Conservation (phyloP, 805 yeast genomes). For the Schwanniomyces occidentalis region DNA sequence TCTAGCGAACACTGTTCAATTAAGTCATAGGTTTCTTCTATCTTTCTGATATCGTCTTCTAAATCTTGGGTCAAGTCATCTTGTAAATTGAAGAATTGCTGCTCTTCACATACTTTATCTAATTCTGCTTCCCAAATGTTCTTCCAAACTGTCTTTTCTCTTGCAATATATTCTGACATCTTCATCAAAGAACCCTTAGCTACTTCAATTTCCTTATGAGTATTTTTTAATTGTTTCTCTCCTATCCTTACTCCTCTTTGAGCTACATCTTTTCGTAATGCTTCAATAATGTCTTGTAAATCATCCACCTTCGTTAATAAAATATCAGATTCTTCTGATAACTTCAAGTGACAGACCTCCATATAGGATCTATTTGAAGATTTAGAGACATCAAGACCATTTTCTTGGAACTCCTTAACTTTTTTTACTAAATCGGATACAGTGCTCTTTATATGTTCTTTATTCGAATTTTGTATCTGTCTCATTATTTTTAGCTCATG, state of each 20-base stretch:
- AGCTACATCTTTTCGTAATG: slow-evolving; percentile 86
- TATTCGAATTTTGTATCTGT: slow-evolving; percentile 52
- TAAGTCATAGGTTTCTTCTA: slow-evolving; percentile 76
- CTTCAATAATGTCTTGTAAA: slow-evolving; percentile 88
- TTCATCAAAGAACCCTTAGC: slow-evolving; percentile 54
- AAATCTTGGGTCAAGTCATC: slow-evolving; percentile 81
- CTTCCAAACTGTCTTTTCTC: slow-evolving; percentile 85
- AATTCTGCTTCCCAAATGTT: slow-evolving; percentile 89
- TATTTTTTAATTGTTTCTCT: slow-evolving; percentile 65
- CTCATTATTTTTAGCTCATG: slow-evolving; percentile 60
- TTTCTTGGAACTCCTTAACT: slow-evolving; percentile 51
- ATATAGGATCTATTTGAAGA: slow-evolving; percentile 57
- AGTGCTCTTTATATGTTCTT: slow-evolving; percentile 39
- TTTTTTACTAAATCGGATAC: slow-evolving; percentile 46
- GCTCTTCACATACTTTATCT: slow-evolving; percentile 89
- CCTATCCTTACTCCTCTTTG: slow-evolving; percentile 84
- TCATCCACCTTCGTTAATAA: slow-evolving; percentile 84
- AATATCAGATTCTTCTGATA: slow-evolving; percentile 75
- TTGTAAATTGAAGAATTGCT: slow-evolving; percentile 86
- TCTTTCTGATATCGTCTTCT: slow-evolving; percentile 76
- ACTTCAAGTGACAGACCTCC: slow-evolving; percentile 69
- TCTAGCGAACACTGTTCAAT: slow-evolving; percentile 82
- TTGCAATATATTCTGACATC: slow-evolving; percentile 60
- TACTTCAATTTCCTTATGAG: slow-evolving; percentile 60
- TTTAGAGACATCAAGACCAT: slow-evolving; percentile 39